Evolutionary conservation across 1,139 yeast genomes (phyloP).

Genomic region (Kazachstania sp.): DNA sequence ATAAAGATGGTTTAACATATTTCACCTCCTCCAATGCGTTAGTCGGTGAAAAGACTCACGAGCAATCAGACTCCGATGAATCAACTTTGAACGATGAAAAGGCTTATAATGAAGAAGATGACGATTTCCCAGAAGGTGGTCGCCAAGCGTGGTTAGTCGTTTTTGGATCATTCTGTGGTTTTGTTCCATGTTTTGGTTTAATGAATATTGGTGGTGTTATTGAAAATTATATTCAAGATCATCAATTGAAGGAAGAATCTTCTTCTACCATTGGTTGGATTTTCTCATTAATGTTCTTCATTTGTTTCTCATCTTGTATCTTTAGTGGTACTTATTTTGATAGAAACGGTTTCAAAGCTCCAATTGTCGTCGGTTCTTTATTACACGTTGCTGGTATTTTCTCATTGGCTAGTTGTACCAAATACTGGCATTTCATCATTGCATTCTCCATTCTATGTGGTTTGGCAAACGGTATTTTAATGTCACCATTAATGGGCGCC

Average conservation of each 20-base stretch:
- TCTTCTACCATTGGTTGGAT: conserved; percentile 60
- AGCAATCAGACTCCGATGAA: conserved; percentile 2
- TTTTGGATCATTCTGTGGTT: conserved; percentile 49
- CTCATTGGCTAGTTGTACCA: conserved; percentile 45
- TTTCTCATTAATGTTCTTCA: conserved; percentile 50
- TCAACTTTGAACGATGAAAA: conserved; percentile 1
- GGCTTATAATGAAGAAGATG: conserved; percentile 9
- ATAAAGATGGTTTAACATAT: not conserved
- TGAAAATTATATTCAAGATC: conserved; percentile 46
- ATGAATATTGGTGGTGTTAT: conserved; percentile 56
- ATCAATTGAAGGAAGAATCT: conserved; percentile 41
- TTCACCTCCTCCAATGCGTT: conserved; percentile 1
- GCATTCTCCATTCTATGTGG: conserved; percentile 51
- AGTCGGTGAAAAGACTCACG: conserved; percentile 6
- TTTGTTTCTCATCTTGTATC: conserved; percentile 48
- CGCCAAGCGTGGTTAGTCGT: conserved; percentile 46
- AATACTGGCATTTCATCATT: conserved; percentile 51
- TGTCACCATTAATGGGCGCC: conserved; percentile 52
- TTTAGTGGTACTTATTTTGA: conserved; percentile 58
- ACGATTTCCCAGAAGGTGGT: conserved; percentile 48
- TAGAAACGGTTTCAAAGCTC: conserved; percentile 45
- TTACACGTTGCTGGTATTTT: conserved; percentile 45
- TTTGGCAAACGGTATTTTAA: conserved; percentile 47
- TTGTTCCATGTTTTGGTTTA: conserved; percentile 51
- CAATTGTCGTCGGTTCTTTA: conserved; percentile 40